Conservation (phyloP, 2,329 filamentous ascomycete genomes). For the Botrytis medusae region DNA sequence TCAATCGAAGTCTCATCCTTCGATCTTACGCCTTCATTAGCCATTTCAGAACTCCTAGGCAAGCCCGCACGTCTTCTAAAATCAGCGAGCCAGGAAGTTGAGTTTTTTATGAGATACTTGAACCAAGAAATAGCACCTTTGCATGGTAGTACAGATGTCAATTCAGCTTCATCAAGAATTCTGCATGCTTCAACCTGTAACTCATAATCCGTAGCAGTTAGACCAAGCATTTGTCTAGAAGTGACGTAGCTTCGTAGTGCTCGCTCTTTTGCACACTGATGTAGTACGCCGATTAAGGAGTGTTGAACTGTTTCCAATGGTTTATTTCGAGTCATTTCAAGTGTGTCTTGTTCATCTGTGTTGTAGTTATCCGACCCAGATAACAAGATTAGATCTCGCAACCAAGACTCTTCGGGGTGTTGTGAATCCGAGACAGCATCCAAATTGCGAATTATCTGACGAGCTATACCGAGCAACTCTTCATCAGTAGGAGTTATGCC, state of each 20-base stretch:
- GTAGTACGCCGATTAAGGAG: background rate
- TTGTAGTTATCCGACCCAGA: constrained; percentile 25
- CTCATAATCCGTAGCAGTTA: constrained; percentile 60
- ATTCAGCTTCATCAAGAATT: constrained; percentile 58
- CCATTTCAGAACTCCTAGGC: constrained; percentile 56
- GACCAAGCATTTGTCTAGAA: constrained; percentile 45
- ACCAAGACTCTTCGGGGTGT: constrained; percentile 50
- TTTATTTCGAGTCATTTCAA: background rate
- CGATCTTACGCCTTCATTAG: constrained; percentile 49
- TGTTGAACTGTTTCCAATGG: background rate
- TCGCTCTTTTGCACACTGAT: constrained; percentile 31
- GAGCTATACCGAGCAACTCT: constrained; percentile 58
- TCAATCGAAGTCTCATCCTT: constrained; percentile 57
- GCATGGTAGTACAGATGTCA: constrained; percentile 37
- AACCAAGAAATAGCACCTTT: constrained; percentile 52
- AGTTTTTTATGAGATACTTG: constrained; percentile 51
- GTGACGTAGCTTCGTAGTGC: constrained; percentile 33
- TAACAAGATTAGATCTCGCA: constrained; percentile 58
- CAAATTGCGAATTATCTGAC: constrained; percentile 55
- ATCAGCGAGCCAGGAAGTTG: constrained; percentile 54
- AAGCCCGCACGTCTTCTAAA: constrained; percentile 59
- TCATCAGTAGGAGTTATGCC: constrained; percentile 49
- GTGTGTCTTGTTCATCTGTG: background rate
- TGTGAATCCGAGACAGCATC: constrained; percentile 47
- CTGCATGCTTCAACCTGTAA: constrained; percentile 59